Percentiles rank a stretch among this genome's conserved stretches.
These are phyloP conservation scores for Bullera alba DNA, from an alignment of 768 basidiomycete species.

Conservation along the genomic window DNA sequence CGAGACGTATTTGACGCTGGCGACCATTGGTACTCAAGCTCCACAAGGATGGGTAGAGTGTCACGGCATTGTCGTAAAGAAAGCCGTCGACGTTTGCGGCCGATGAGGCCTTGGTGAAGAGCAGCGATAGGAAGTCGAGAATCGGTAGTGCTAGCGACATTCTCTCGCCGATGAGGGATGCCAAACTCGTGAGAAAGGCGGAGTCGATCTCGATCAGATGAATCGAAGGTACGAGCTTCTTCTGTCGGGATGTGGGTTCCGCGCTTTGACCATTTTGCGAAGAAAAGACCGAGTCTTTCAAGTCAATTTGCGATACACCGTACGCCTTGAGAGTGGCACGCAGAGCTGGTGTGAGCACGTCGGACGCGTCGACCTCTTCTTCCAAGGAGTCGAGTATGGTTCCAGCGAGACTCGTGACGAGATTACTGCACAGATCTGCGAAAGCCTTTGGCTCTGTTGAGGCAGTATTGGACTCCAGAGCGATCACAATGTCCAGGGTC, in stretches of 20 bases:
- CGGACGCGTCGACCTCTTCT: slow-evolving; percentile 1
- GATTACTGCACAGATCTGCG: slow-evolving; percentile 12
- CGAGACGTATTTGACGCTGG: too few relatives aligned
- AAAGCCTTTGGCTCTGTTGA: slow-evolving; percentile 10
- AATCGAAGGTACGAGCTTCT: too few relatives aligned
- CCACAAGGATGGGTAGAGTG: not conserved
- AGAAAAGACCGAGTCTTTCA: too few relatives aligned
- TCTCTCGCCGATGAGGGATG: slow-evolving; percentile 1
- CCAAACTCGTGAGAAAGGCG: slow-evolving; percentile 3
- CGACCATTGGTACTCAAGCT: not conserved
- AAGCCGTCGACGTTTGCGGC: slow-evolving; percentile 22
- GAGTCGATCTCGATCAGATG: too few relatives aligned
- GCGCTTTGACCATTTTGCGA: too few relatives aligned
- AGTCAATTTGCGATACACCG: slow-evolving; percentile 18
- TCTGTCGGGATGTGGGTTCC: too few relatives aligned
- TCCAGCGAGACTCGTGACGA: not conserved
- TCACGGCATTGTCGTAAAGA: not conserved
- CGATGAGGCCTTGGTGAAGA: slow-evolving; percentile 15
- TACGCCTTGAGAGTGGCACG: slow-evolving; percentile 16
- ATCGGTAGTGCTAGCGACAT: slow-evolving; percentile 9
- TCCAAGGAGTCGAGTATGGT: not conserved
- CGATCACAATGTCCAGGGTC: slow-evolving; percentile 23
- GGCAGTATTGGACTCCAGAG: slow-evolving; percentile 20
- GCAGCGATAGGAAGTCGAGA: slow-evolving; percentile 31
- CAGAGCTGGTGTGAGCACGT: slow-evolving; percentile 10